Evolutionary conservation across 352 stramenopile genomes (phyloP).

Genomic region (Globisporangium carolinianum): DNA sequence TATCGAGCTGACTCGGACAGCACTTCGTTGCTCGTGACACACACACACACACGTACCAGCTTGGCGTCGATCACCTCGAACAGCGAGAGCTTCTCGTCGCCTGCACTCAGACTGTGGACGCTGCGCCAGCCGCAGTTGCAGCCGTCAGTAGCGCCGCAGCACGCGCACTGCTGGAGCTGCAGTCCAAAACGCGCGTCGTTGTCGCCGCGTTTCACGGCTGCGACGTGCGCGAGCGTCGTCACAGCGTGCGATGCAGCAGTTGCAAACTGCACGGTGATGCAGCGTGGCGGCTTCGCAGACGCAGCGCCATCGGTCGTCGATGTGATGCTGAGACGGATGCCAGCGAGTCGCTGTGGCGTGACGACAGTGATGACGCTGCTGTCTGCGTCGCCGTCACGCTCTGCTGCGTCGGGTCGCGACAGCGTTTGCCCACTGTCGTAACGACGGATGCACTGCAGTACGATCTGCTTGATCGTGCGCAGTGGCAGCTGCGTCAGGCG

Average conservation of each 20-base stretch:
- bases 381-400: neutral
- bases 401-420: neutral
- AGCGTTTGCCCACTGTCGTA: neutral
- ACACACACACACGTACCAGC: conserved; percentile 13
- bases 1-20: neutral
- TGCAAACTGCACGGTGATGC: conserved; percentile 9
- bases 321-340: conserved; percentile 5
- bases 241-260: neutral
- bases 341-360: neutral
- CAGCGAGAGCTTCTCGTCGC: conserved; percentile 22
- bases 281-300: neutral
- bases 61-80: conserved; percentile 19
- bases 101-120: conserved; percentile 13
- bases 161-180: conserved; percentile 18
- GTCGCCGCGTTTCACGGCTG: neutral
- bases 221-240: neutral
- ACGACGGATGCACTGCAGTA: conserved; percentile 12
- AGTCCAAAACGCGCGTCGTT: conserved; percentile 4
- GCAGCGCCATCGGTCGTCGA: neutral
- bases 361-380: conserved; percentile 2
- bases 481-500: conserved; percentile 25
- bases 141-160: conserved; percentile 14
- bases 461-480: conserved; percentile 20
- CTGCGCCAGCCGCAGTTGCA: conserved; percentile 22
- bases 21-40: neutral